Evolutionary conservation across 495 filamentous ascomycete genomes (phyloP), one percentile per base, ranked within the genome.

Genomic region (Penicillium nucicola): DNA sequence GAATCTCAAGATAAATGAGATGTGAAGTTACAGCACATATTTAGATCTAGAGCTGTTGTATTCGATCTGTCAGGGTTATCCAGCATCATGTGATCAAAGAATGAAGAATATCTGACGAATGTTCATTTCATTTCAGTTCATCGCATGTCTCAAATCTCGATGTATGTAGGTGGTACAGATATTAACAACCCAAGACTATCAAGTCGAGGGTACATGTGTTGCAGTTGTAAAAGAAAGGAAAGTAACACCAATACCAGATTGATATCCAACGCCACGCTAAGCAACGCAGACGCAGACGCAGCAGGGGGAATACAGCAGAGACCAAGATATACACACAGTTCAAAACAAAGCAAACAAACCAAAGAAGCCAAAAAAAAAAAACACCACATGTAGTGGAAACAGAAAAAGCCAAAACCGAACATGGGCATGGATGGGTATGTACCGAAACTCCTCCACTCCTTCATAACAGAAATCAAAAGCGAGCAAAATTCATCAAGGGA

Each of bases 251-350:
- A 28, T 28, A 22, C 5, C 20, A 22, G 5, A 22, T 22, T 5
- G 5, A 22, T 22, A 43, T 12, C 53, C 47, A 62, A 52, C 55
- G 47, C 55, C 57, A 35, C 45, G 40, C 52, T 52, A 44, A 53
- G 8, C 20, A 22, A 22, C 20, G 20, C 20, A 22, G 20, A 22
- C 20, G 5, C 20, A 36, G 46, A 32, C 30, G 40, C 42, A 50
- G 3, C 17, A 48, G 28, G 46, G 46, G 46, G 46, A 53, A 52
- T 54, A 34, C 9, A 50, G 25, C 20, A 30, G 35, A 18, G n/a
- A 12, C 39, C 28, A 55, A 43, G 48, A 40, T 47, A 48, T 28
- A 9, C 34, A 35, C 23, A 48, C 7, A 32, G 10, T 14, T 36
- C 42, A n/a, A 41, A 12, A 13, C 7, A 30, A 28, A 0, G 28